Percentiles rank a stretch among this genome's conserved stretches.
Evolutionary conservation across 1,139 yeast genomes (phyloP).

Genomic region (Candida glucosophila): DNA sequence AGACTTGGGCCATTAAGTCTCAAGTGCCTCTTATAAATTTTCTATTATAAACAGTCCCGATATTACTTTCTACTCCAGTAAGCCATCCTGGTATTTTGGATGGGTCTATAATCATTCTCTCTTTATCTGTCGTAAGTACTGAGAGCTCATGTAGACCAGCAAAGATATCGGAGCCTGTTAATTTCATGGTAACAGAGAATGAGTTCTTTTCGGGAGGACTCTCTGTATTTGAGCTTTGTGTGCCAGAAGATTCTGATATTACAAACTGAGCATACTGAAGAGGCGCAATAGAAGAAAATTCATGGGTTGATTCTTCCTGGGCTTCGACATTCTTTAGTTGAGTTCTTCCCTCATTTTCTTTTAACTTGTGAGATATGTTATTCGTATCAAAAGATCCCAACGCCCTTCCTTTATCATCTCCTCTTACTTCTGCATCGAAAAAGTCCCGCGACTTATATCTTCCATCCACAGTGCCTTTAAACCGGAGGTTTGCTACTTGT

Average conservation of each 20-base stretch:
- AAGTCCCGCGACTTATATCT: conserved; percentile 20
- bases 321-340: too few relatives aligned
- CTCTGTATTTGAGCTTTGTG: conserved; percentile 2
- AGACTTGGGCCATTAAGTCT: conserved; percentile 22
- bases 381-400: not conserved
- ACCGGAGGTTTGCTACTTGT: conserved; percentile 45
- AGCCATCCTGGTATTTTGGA: conserved; percentile 62
- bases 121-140: conserved; percentile 16
- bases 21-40: conserved; percentile 12
- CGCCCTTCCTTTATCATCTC: conserved; percentile 1
- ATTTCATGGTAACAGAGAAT: conserved; percentile 36
- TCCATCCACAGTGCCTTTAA: conserved; percentile 44
- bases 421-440: conserved; percentile 21
- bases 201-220: too few relatives aligned
- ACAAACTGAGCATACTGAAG: conserved; percentile 41
- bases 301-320: not conserved
- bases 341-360: too few relatives aligned
- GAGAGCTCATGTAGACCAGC: conserved; percentile 74
- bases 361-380: not conserved
- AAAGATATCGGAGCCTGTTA: conserved; percentile 70
- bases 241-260: conserved; percentile 18
- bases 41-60: conserved; percentile 44
- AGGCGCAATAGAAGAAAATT: conserved; percentile 44
- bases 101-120: conserved; percentile 42
- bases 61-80: conserved; percentile 72